These are phyloP conservation scores for Rhodotorula kratochvilovae DNA, from an alignment of 768 basidiomycete genomes.

Conservation along the genomic window DNA sequence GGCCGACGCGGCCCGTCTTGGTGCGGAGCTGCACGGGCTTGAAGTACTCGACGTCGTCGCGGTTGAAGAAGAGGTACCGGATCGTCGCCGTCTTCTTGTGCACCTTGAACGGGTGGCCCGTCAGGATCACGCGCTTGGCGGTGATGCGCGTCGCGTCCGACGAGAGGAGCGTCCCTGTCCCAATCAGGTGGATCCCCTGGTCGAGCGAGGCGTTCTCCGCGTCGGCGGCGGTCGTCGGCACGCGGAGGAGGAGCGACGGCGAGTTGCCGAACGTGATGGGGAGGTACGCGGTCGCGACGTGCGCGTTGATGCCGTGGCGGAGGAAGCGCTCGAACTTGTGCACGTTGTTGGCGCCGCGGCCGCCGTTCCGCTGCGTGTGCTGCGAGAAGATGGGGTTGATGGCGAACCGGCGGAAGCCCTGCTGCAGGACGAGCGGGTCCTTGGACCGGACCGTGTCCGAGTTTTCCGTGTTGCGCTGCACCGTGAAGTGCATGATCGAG, in stretches of 20 bases:
- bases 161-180: conserved; percentile 78
- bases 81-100: conserved; percentile 96
- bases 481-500: conserved; percentile 82
- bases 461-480: conserved; percentile 94
- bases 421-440: conserved; percentile 83
- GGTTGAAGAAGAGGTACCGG: conserved; percentile 97
- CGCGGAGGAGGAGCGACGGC: conserved; percentile 41
- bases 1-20: conserved; percentile 81
- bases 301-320: conserved; percentile 62
- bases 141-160: conserved; percentile 87
- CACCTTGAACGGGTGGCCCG: conserved; percentile 93
- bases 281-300: conserved; percentile 81
- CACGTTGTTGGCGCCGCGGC: conserved; percentile 88
- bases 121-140: conserved; percentile 88
- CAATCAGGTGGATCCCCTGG: conserved; percentile 60
- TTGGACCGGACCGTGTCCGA: conserved; percentile 82
- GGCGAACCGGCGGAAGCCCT: conserved; percentile 77
- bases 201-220: conserved; percentile 15
- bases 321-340: conserved; percentile 93
- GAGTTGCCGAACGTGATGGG: conserved; percentile 72
- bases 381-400: conserved; percentile 90
- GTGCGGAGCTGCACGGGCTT: conserved; percentile 89
- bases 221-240: conserved; percentile 21
- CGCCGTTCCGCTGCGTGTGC: conserved; percentile 74
- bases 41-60: conserved; percentile 85